phyloP scores from a whole-genome alignment of 2,329 filamentous ascomycete species.

The Phialophora macrospora region DNA sequence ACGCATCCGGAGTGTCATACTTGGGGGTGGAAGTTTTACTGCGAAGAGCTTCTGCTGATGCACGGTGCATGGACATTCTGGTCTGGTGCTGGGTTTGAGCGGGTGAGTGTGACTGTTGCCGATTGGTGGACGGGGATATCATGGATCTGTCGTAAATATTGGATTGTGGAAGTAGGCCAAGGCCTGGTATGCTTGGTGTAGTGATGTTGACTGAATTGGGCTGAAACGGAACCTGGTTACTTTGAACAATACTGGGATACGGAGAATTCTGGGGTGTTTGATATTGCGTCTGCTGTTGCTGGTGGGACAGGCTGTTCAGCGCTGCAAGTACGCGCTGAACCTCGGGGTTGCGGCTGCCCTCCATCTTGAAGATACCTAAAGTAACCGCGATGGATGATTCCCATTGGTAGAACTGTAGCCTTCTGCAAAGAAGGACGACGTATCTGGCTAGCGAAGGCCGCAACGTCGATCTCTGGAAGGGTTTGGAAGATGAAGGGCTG shows the following conservation, averaged over 20 bases:
- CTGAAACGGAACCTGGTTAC: neutral
- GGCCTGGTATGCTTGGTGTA: constrained; percentile 20
- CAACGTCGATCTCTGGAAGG: neutral
- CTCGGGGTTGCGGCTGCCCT: constrained; percentile 33
- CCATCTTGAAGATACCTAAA: constrained; percentile 17
- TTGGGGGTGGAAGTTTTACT: constrained; percentile 30
- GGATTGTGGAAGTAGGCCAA: constrained; percentile 25
- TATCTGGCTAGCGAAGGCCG: neutral
- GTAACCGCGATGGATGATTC: neutral
- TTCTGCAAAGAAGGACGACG: neutral
- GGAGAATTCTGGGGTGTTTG: neutral
- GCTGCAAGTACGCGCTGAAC: constrained; percentile 35
- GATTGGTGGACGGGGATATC: constrained; percentile 21
- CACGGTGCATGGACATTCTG: neutral
- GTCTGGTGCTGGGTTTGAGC: constrained; percentile 3
- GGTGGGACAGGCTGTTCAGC: constrained; percentile 31
- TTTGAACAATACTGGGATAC: neutral
- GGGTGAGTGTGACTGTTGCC: constrained; percentile 15
- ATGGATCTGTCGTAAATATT: constrained; percentile 16
- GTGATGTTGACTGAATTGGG: neutral
- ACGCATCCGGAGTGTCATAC: constrained; percentile 45
- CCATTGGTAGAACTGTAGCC: neutral
- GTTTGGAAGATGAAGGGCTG: neutral
- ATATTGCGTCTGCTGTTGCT: neutral
- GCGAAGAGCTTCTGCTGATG: constrained; percentile 8